Evolutionary conservation across 495 filamentous ascomycete genomes (phyloP).

Genomic region (Immersiella caudata): DNA sequence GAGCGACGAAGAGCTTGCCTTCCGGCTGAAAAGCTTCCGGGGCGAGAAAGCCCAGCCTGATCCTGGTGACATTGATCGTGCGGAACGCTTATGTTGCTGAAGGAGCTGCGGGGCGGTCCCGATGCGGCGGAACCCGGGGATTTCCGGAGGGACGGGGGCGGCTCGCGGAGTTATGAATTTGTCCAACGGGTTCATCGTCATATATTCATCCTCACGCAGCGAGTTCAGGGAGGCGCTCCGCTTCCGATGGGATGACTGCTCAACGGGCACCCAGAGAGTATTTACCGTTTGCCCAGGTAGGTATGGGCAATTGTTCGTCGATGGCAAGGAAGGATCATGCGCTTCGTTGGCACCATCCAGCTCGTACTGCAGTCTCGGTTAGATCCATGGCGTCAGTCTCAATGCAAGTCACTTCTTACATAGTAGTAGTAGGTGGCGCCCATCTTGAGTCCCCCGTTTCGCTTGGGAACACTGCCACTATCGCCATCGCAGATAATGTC

Average conservation of each 20-base stretch:
- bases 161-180: constrained; percentile 71
- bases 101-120: constrained; percentile 60
- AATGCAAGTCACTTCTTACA: constrained; percentile 52
- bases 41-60: constrained; percentile 48
- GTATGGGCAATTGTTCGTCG: constrained; percentile 79
- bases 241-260: constrained; percentile 54
- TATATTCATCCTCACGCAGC: constrained; percentile 54
- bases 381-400: constrained; percentile 23
- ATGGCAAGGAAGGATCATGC: constrained; percentile 68
- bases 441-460: constrained; percentile 84
- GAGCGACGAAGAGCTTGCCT: constrained; percentile 38
- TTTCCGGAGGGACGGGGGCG: constrained; percentile 52
- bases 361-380: constrained; percentile 63
- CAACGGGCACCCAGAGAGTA: constrained; percentile 74
- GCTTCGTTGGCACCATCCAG: constrained; percentile 74
- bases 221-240: constrained; percentile 57
- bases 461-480: constrained; percentile 54
- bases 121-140: constrained; percentile 45
- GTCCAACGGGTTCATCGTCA: constrained; percentile 77
- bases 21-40: constrained; percentile 47
- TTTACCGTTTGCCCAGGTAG: constrained; percentile 86
- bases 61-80: constrained; percentile 52
- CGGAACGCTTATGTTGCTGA: constrained; percentile 49
- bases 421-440: constrained; percentile 95
- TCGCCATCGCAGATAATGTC: constrained; percentile 84